Evolutionary conservation across 805 yeast genomes (phyloP).

Genomic region (Metschnikowia peoriensis): DNA sequence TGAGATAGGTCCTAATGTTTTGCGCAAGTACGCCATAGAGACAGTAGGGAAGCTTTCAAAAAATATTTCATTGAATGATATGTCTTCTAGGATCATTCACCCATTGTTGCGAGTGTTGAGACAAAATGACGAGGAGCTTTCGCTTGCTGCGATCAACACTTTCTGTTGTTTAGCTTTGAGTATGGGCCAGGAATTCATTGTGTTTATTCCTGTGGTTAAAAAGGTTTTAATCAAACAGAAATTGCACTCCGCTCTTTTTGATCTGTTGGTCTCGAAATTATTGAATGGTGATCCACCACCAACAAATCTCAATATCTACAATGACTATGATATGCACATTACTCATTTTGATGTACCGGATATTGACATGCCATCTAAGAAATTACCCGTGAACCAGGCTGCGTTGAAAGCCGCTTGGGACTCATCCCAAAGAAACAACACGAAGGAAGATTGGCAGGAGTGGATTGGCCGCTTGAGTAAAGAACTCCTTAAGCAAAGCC

Average conservation of each 20-base stretch:
- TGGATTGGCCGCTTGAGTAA: slow-evolving; percentile 89
- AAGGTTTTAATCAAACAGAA: slow-evolving; percentile 60
- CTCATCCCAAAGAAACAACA: slow-evolving; percentile 72
- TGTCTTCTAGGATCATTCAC: slow-evolving; percentile 88
- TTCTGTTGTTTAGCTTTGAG: slow-evolving; percentile 75
- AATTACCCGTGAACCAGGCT: slow-evolving; percentile 65
- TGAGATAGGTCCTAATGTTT: slow-evolving; percentile 61
- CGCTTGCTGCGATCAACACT: slow-evolving; percentile 69
- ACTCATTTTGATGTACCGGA: slow-evolving; percentile 51
- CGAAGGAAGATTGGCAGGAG: slow-evolving; percentile 97
- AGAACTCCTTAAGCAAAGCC: slow-evolving; percentile 85
- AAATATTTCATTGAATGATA: slow-evolving; percentile 70
- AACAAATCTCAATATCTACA: slow-evolving; percentile 65
- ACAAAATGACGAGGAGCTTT: slow-evolving; percentile 56
- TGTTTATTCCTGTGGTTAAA: slow-evolving; percentile 81
- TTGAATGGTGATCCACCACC: slow-evolving; percentile 86
- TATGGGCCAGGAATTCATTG: slow-evolving; percentile 78
- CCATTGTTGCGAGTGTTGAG: slow-evolving; percentile 71
- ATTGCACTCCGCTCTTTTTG: slow-evolving; percentile 72
- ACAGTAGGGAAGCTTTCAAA: slow-evolving; percentile 80
- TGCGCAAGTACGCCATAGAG: slow-evolving; percentile 73
- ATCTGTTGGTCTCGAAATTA: slow-evolving; percentile 74
- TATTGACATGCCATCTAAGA: slow-evolving; percentile 67
- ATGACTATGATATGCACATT: slow-evolving; percentile 46
- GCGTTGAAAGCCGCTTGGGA: slow-evolving; percentile 87